Evolutionary conservation across 192 early-diverging fungal genomes (phyloP).

Genomic region (Coemansia sp.): DNA sequence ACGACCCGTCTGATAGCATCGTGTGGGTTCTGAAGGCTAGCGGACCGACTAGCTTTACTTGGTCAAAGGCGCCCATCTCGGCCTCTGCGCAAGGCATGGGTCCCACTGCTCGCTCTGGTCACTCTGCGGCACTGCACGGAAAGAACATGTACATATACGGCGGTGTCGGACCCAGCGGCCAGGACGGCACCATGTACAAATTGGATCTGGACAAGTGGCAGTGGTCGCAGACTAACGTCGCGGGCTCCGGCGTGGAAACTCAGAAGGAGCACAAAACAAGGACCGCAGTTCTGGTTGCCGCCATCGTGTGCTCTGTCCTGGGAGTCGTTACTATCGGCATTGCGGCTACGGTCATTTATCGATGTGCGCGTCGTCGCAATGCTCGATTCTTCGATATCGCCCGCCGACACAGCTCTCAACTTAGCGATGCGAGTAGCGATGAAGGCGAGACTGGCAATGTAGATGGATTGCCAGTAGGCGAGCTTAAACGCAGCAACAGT

Average conservation of each 20-base stretch:
- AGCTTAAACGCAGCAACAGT: conserved; percentile 1
- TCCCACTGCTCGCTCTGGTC: conserved; percentile 63
- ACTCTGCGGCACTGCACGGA: conserved; percentile 63
- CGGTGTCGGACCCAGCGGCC: conserved; percentile 59
- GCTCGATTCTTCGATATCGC: conserved; percentile 10
- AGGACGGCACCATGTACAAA: conserved; percentile 69
- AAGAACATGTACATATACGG: conserved; percentile 72
- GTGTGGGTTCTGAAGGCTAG: conserved; percentile 57
- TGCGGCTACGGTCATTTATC: conserved; percentile 45
- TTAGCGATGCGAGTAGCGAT: conserved; percentile 20
- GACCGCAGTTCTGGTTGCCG: conserved; percentile 55
- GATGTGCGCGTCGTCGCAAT: conserved; percentile 40
- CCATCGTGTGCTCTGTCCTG: conserved; percentile 53
- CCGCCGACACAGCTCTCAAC: not conserved
- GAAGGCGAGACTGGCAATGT: conserved; percentile 1
- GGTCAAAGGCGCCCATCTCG: conserved; percentile 55
- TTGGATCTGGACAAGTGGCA: conserved; percentile 62
- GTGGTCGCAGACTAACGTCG: conserved; percentile 61
- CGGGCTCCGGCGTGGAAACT: conserved; percentile 21
- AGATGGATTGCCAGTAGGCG: not conserved
- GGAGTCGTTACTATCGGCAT: conserved; percentile 53
- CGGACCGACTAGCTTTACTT: conserved; percentile 19
- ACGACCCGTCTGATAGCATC: conserved; percentile 51
- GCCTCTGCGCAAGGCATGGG: conserved; percentile 33
- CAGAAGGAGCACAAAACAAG: conserved; percentile 27